Evolutionary conservation across 1,284 basidiomycete species (phyloP), one percentile per base, ranked within the genome.

Genomic region (Abortiporus biennis): DNA sequence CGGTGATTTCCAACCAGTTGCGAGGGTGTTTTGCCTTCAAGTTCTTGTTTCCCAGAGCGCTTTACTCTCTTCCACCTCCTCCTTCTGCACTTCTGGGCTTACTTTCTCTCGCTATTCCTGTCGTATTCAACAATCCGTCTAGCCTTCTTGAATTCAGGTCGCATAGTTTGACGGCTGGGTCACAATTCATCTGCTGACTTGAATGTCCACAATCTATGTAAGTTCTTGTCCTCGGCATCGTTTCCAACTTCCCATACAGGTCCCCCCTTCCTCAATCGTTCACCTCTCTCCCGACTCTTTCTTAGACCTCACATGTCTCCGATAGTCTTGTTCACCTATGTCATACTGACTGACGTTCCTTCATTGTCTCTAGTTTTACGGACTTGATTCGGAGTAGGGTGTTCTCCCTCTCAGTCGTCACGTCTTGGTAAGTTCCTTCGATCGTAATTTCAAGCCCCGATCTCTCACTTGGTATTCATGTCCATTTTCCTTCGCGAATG

Each of bases 381-480:
- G 71, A 69, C 30, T 37, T 43, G 22, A 43, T 25, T 37, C 41
- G 41, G 41, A 17, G 22, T 17, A 35, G n/a, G n/a, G n/a, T n/a
- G n/a, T 22, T 16, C 4, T 31, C 17, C 25, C 42, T 27, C 12
- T 21, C n/a, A n/a, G n/a, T n/a, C 24, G 9, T 20, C 29, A 6
- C 11, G 21, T 37, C 5, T 22, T 24, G n/a, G 41, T 43, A 19
- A 43, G 36, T 45, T 22, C 23, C 31, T 22, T 24, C 35, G 3
- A 20, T 41, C 23, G 21, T 16, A 15, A 15, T 36, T 40, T 31
- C 13, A 16, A 17, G 15, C 29, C 23, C 43, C 38, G 30, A 30
- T 35, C 33, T 9, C n/a, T 43, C 32, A 9, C 16, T 50, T 43
- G 46, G 40, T 37, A 36, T 43, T 40, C n/a, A 24, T 23, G 51